Conservation (phyloP, 2,329 filamentous ascomycete species). For the Chaetothyriales sp. region DNA sequence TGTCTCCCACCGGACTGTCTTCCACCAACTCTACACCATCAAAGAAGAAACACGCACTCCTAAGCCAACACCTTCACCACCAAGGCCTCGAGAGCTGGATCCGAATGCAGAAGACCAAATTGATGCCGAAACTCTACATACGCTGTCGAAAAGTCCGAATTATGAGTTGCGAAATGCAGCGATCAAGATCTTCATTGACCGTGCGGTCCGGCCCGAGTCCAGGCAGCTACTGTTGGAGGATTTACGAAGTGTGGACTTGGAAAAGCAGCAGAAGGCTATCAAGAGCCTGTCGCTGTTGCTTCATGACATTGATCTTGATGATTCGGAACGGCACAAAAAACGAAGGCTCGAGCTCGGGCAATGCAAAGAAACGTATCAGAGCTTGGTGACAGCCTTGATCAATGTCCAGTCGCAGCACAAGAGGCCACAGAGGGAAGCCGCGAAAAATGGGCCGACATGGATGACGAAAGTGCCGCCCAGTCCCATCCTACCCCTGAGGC, state of each 20-base stretch:
- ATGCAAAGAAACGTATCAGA: constrained; percentile 20
- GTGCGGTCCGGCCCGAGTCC: constrained; percentile 29
- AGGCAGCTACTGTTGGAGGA: constrained; percentile 30
- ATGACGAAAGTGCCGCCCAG: constrained; percentile 8
- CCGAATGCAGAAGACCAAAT: constrained; percentile 31
- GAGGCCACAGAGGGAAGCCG: constrained; percentile 10
- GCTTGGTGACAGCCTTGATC: constrained; percentile 13
- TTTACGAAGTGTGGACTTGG: constrained; percentile 26
- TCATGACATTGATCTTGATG: constrained; percentile 10
- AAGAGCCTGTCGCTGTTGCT: constrained; percentile 32
- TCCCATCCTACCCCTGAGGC: constrained; percentile 12
- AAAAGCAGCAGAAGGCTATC: constrained; percentile 28
- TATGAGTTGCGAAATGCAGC: constrained; percentile 56
- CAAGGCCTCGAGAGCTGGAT: background rate
- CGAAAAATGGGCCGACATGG: constrained; percentile 14
- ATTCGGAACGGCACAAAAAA: background rate
- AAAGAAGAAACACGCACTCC: background rate
- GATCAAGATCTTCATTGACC: constrained; percentile 33
- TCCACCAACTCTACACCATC: background rate
- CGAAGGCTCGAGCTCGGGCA: constrained; percentile 5
- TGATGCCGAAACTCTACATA: constrained; percentile 51
- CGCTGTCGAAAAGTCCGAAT: constrained; percentile 56
- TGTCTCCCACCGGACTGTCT: background rate
- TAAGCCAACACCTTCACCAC: background rate
- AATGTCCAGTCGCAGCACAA: constrained; percentile 18